These are phyloP conservation scores for Ophiosphaerella herpotricha DNA, from an alignment of 2,329 filamentous ascomycete species.

Conservation along the genomic window DNA sequence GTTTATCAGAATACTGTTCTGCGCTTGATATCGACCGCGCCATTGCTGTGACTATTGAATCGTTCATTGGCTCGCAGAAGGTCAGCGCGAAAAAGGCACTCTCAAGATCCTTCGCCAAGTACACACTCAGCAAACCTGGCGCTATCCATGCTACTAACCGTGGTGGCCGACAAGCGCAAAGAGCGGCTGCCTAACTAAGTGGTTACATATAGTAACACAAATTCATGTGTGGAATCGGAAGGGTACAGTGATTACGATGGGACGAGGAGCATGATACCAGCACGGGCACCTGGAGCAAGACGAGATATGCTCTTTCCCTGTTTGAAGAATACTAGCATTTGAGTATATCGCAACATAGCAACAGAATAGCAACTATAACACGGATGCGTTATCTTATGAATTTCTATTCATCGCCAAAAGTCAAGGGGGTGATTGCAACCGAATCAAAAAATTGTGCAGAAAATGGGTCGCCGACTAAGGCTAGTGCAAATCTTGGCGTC, in stretches of 20 bases:
- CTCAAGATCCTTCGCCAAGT: conserved; percentile 93
- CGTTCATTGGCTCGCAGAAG: conserved; percentile 95
- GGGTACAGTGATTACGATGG: conserved; percentile 6
- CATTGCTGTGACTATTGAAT: conserved; percentile 94
- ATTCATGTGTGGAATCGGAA: conserved; percentile 2
- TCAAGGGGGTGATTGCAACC: no score
- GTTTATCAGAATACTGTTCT: conserved; percentile 93
- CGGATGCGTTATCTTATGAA: no score
- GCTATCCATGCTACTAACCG: conserved; percentile 40
- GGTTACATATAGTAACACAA: conserved; percentile 4
- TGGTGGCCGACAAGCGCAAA: conserved; percentile 33
- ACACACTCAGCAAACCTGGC: conserved; percentile 59
- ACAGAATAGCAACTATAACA: no score
- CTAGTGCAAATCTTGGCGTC: conserved; percentile 24
- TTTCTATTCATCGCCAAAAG: no score
- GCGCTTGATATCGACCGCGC: conserved; percentile 91
- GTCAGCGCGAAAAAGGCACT: conserved; percentile 97
- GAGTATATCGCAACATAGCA: no score
- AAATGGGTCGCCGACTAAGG: conserved; percentile 6
- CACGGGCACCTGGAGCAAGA: background rate
- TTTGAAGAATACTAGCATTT: no score
- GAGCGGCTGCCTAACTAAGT: conserved; percentile 29
- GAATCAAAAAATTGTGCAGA: background rate
- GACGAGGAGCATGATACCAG: conserved; percentile 21
- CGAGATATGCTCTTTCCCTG: no score